Base-by-base conservation (phyloP, 805 yeast genomes). In the Candida xyloterini region DNA sequence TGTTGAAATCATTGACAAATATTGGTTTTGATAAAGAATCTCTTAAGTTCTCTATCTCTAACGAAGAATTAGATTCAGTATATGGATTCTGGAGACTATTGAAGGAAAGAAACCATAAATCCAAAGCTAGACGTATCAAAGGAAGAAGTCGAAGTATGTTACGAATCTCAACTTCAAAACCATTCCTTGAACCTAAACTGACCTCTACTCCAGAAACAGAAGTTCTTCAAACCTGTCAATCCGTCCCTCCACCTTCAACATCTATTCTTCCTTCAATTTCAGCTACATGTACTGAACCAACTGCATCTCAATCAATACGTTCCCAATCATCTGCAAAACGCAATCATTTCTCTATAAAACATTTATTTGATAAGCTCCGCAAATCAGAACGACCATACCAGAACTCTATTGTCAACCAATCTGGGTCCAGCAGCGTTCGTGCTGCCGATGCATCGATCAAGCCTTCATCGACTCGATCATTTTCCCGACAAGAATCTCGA, bases 21-120 rank as follows among this genome's bases (percentile, higher is more conserved):
- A 59, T 78, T 18, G 83, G 86, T n/a, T 65, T 87, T 26, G 85
- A 84, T 55, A 69, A 73, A 2, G 82, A 78, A 10, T 60, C 70
- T 1, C 63, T 89, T 23, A 78, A 76, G 48, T 66, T 73, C 7
- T 74, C 84, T 21, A 79, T 88, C 3, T 52, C 63, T 21, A 69
- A 73, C 41, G 71, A 74, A 33, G 78, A 81, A 41, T 76, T 86
- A 61, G 93, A 85, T 59, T 68, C 87, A 0, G 63, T 84, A 11
- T 77, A 84, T 10, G 95, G 91, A 0, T 70, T 81, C 42, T 88
- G 90, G 82, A 80, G 80, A 32, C 65, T 87, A 14, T 60, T 79
- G 13, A 60, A 82, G 21, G 87, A 84, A 15, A 20, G 29, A 15
- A 64, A 66, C 48, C 58, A 62, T 35, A 67, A 59, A 57, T 50